Percentiles rank a stretch among this genome's conserved stretches.
phyloP scores from a whole-genome alignment of 371 early-diverging fungal species.

The Mortierella sp. region DNA sequence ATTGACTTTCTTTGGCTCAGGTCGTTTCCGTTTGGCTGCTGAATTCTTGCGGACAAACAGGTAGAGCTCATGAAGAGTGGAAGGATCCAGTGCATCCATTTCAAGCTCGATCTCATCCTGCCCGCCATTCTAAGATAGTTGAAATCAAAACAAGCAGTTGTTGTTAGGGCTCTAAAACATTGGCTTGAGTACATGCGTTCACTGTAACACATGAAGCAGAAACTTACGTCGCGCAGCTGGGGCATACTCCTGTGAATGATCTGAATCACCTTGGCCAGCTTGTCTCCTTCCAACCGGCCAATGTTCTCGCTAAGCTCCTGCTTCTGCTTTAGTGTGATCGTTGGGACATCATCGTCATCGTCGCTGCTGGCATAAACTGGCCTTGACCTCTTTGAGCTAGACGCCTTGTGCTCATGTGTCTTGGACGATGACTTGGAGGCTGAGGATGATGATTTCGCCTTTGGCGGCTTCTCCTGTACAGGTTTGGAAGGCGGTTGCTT shows the following conservation, averaged over 20 bases:
- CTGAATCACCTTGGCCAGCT: slow-evolving; percentile 79
- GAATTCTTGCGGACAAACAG: slow-evolving; percentile 82
- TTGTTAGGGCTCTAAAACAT: background rate
- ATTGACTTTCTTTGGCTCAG: slow-evolving; percentile 59
- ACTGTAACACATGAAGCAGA: background rate
- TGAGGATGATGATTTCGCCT: slow-evolving; percentile 27
- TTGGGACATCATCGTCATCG: slow-evolving; percentile 15
- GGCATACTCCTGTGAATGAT: slow-evolving; percentile 82
- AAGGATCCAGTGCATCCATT: slow-evolving; percentile 89
- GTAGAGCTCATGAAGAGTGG: slow-evolving; percentile 88
- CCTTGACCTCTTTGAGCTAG: slow-evolving; percentile 34
- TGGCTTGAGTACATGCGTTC: background rate
- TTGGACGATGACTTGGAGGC: slow-evolving; percentile 23
- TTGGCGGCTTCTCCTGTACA: slow-evolving; percentile 29
- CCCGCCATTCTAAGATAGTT: slow-evolving; percentile 66
- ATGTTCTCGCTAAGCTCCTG: slow-evolving; percentile 86
- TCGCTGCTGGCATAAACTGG: slow-evolving; percentile 45
- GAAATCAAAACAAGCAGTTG: background rate
- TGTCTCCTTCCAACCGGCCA: slow-evolving; percentile 78
- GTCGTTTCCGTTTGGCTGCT: slow-evolving; percentile 22
- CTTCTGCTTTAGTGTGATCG: slow-evolving; percentile 77
- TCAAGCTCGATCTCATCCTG: slow-evolving; percentile 95
- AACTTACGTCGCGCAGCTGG: slow-evolving; percentile 75
- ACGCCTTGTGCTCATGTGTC: slow-evolving; percentile 29
- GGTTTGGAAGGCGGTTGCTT: slow-evolving; percentile 42